Conservation (phyloP, 345 rosid species). For the Sisymbrium irio region DNA sequence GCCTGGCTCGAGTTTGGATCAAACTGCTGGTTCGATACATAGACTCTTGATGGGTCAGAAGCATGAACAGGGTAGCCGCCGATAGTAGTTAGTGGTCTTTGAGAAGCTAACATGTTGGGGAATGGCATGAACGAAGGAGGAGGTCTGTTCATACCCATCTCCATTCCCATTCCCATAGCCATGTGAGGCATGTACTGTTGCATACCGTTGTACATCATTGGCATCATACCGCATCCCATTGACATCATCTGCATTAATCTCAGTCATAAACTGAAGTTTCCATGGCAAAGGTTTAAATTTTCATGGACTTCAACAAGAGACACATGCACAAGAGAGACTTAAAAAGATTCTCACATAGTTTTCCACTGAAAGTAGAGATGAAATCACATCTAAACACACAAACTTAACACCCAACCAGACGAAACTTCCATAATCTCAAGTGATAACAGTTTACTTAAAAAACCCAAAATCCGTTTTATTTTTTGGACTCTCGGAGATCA, state of each 20-base stretch:
- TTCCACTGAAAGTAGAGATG: not conserved
- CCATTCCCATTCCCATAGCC: conserved; percentile 58
- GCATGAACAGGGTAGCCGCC: conserved; percentile 52
- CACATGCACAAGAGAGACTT: not conserved
- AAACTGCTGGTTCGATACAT: conserved; percentile 40
- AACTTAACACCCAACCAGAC: not conserved
- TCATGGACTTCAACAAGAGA: not conserved
- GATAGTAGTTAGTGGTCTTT: conserved; percentile 48
- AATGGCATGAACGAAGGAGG: conserved; percentile 58
- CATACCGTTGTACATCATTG: conserved; percentile 70
- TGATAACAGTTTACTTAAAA: not conserved
- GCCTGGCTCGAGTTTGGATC: conserved; percentile 41
- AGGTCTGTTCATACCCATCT: conserved; percentile 54
- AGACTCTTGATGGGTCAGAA: conserved; percentile 56
- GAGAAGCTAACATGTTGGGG: conserved; percentile 61
- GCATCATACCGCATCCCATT: conserved; percentile 79
- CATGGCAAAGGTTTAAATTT: not conserved
- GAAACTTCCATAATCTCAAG: not conserved
- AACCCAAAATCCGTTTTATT: not conserved
- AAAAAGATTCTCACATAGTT: not conserved
- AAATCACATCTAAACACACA: not conserved
- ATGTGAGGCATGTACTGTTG: conserved; percentile 59
- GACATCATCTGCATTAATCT: conserved; percentile 68
- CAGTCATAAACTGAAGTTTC: conserved; percentile 15
- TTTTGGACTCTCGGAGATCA: not conserved